Percentiles rank a stretch among this genome's conserved stretches.
Evolutionary conservation across 2,329 filamentous ascomycete species (phyloP).

Genomic region (Hyphodiscus sp.): DNA sequence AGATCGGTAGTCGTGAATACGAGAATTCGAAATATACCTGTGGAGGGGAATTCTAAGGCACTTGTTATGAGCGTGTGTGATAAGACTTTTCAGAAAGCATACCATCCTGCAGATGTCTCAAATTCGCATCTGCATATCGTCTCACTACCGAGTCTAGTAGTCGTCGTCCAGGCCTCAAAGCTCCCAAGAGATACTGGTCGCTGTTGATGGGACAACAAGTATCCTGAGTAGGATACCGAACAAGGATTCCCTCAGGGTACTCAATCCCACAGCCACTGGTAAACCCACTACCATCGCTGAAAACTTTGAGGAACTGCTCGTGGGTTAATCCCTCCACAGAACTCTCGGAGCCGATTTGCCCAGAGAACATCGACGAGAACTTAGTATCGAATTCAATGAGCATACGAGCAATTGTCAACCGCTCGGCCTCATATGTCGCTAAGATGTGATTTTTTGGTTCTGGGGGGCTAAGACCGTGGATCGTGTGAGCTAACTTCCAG

Average conservation of each 20-base stretch:
- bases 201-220: too few species aligned
- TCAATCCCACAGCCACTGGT: constrained; percentile 32
- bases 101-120: constrained; percentile 26
- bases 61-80: neutral
- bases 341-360: constrained; percentile 48
- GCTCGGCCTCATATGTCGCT: constrained; percentile 55
- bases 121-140: constrained; percentile 25
- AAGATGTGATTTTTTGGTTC: constrained; percentile 46
- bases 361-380: constrained; percentile 49
- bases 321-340: constrained; percentile 47
- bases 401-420: constrained; percentile 53
- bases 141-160: constrained; percentile 22
- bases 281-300: constrained; percentile 41
- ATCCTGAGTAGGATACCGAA: too few species aligned
- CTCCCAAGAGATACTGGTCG: too few species aligned
- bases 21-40: constrained; percentile 24
- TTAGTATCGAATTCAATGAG: constrained; percentile 57
- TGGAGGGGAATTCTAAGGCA: constrained; percentile 21
- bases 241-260: constrained; percentile 17
- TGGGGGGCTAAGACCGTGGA: constrained; percentile 31
- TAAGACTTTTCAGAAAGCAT: neutral
- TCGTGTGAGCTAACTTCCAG: constrained; percentile 46
- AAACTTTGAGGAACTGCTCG: constrained; percentile 48
- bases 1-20: constrained; percentile 17
- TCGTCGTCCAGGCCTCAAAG: constrained; percentile 24